These are phyloP conservation scores for Solanum ossicruentum DNA, from an alignment of 257 asterid genomes.

Conservation along the genomic window DNA sequence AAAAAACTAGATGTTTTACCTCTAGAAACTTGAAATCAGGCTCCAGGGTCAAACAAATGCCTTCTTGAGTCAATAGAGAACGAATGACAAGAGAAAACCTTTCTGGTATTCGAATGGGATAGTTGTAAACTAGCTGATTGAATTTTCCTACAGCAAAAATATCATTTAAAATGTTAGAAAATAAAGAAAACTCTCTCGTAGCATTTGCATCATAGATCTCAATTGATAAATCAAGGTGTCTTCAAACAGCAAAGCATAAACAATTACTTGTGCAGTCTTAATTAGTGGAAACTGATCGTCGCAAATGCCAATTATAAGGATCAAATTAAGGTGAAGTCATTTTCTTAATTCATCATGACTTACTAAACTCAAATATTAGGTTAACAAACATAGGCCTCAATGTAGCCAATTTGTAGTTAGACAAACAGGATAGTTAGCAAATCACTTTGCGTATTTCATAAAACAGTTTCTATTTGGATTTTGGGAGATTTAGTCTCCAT, in stretches of 20 bases:
- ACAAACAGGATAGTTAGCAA: not conserved
- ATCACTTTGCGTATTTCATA: not conserved
- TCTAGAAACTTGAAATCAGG: constrained; percentile 95
- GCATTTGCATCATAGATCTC: not conserved
- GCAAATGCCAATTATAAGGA: not conserved
- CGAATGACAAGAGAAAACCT: constrained; percentile 98
- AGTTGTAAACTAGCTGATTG: constrained; percentile 91
- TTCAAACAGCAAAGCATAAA: not conserved
- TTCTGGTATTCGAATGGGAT: constrained; percentile 96
- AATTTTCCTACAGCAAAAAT: constrained; percentile 58
- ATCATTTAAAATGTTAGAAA: not conserved
- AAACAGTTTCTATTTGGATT: not conserved
- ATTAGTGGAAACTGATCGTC: not conserved
- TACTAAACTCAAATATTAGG: not conserved
- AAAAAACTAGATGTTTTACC: constrained; percentile 31
- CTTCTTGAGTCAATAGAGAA: constrained; percentile 96
- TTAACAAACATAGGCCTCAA: not conserved
- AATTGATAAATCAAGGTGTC: not conserved
- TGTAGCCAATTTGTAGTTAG: not conserved
- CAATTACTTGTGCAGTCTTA: not conserved
- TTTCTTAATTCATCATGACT: not conserved
- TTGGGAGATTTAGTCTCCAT: not conserved
- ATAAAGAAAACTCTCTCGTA: not conserved
- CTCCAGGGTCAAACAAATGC: constrained; percentile 88
- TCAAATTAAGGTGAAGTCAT: not conserved